These are phyloP conservation scores for Ogataea trehalophila DNA, from an alignment of 805 yeast genomes.

Conservation along the genomic window DNA sequence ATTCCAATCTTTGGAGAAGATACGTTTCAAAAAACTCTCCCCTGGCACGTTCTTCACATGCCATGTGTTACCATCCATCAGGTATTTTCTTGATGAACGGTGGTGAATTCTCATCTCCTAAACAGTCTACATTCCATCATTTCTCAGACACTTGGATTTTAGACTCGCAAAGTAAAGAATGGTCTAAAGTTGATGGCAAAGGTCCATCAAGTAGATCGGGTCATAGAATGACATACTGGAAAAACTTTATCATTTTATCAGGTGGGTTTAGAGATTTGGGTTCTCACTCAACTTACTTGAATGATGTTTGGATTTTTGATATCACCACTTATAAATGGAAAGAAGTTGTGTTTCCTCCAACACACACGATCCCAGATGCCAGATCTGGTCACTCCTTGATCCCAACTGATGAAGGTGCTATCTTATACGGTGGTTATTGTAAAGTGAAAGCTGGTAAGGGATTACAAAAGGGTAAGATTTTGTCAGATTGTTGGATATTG, in stretches of 20 bases:
- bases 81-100: slow-evolving; percentile 87
- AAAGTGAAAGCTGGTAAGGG: slow-evolving; percentile 89
- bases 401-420: slow-evolving; percentile 75
- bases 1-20: slow-evolving; percentile 76
- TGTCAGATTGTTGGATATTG: slow-evolving; percentile 79
- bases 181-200: slow-evolving; percentile 80
- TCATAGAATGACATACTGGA: slow-evolving; percentile 87
- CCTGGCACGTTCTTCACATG: slow-evolving; percentile 88
- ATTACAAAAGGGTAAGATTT: slow-evolving; percentile 83
- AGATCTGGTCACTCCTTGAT: slow-evolving; percentile 90
- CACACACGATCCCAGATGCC: slow-evolving; percentile 80
- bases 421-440: slow-evolving; percentile 89
- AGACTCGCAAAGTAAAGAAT: slow-evolving; percentile 78
- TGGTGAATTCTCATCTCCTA: slow-evolving; percentile 96
- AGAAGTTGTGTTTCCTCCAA: slow-evolving; percentile 81
- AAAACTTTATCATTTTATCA: slow-evolving; percentile 74
- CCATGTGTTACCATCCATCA: slow-evolving; percentile 88
- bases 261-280: slow-evolving; percentile 96
- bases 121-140: slow-evolving; percentile 92
- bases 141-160: slow-evolving; percentile 95
- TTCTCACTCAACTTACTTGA: slow-evolving; percentile 71
- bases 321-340: slow-evolving; percentile 86
- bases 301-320: slow-evolving; percentile 91
- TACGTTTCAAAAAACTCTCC: slow-evolving; percentile 83
- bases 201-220: slow-evolving; percentile 90